Evolutionary conservation across 1,284 basidiomycete genomes (phyloP), one percentile per base, ranked within the genome.

Genomic region (Trichosporon asahii): DNA sequence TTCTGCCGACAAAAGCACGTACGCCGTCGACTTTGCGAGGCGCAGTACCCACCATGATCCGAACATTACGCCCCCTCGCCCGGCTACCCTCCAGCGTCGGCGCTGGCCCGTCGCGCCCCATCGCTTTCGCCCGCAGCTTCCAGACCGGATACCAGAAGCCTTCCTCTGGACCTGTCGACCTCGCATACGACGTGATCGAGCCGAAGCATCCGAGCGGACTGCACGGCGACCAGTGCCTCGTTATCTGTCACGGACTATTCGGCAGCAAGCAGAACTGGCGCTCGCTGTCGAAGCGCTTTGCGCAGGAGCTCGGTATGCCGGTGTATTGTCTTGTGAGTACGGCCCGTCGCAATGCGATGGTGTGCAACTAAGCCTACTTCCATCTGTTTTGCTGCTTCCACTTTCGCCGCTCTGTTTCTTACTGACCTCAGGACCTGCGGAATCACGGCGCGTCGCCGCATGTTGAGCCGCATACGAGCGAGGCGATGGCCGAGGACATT

Each of bases 201-300:
- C 68, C 74, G 4, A 69, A 70, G 21, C 63, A 65, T 18, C 21
- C 44, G n/a, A 37, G 35, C 4, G 27, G 18, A 31, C 68, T 37
- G 44, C 60, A 73, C 12, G 64, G 74, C 29, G 82, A 74, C 61
- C 79, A 84, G 66, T 79, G 79, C 11, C 69, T 86, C 4, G 84
- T 86, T 27, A 80, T 86, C 31, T 85, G 84, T 68, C 86, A 86
- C 77, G 86, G 86, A 0, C 77, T 86, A 0, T 86, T 85, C 65
- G 87, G 87, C 1, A 86, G 85, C 14, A 88, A 88, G 75, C 87
- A 88, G 77, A 88, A 88, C 76, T 88, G 86, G 86, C 80, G 87
- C 9, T 85, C 84, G 9, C 75, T 88, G 11, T 85, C 85, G 0
- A 85, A 85, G 69, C 80, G 80, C 8, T 85, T 88, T 74, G 84